Conservation (phyloP, 1,139 yeast genomes). For the Keqinozyma sinolaborantium region DNA sequence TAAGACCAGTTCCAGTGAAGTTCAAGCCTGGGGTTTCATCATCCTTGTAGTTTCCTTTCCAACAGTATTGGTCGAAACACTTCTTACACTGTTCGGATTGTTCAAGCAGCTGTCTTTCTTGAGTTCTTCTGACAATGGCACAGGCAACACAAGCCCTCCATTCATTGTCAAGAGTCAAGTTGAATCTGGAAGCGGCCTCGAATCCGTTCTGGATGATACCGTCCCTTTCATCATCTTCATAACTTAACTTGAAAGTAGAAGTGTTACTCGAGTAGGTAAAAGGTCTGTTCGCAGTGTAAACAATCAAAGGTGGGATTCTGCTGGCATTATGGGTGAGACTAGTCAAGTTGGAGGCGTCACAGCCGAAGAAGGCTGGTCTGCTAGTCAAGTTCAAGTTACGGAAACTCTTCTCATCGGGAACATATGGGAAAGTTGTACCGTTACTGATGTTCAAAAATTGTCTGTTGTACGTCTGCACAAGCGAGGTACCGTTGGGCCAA, state of each 20-base stretch:
- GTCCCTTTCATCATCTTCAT: slow-evolving; percentile 53
- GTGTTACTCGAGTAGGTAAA: slow-evolving; percentile 66
- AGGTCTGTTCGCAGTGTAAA: slow-evolving; percentile 78
- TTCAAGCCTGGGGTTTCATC: slow-evolving; percentile 25
- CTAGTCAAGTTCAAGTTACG: slow-evolving; percentile 56
- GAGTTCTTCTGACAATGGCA: slow-evolving; percentile 80
- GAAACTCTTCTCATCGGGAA: slow-evolving; percentile 73
- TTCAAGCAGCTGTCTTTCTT: slow-evolving; percentile 63
- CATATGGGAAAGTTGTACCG: slow-evolving; percentile 74
- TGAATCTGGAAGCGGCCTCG: slow-evolving; percentile 69
- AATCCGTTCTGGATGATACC: slow-evolving; percentile 75
- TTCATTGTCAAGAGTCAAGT: slow-evolving; percentile 66
- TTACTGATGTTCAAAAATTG: slow-evolving; percentile 63
- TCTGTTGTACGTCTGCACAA: slow-evolving; percentile 56
- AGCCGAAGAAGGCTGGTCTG: slow-evolving; percentile 82
- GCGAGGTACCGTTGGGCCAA: slow-evolving; percentile 42
- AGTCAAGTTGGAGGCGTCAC: slow-evolving; percentile 68
- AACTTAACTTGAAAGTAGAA: slow-evolving; percentile 67
- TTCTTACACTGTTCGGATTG: slow-evolving; percentile 68
- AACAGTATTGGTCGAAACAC: slow-evolving; percentile 77
- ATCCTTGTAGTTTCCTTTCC: slow-evolving; percentile 57
- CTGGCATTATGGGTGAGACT: slow-evolving; percentile 26
- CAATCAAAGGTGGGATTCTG: slow-evolving; percentile 64
- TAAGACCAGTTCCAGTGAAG: slow-evolving; percentile 47
- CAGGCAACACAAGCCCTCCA: slow-evolving; percentile 85